phyloP scores from a whole-genome alignment of 768 basidiomycete species.

The Infundibulicybe gibba region DNA sequence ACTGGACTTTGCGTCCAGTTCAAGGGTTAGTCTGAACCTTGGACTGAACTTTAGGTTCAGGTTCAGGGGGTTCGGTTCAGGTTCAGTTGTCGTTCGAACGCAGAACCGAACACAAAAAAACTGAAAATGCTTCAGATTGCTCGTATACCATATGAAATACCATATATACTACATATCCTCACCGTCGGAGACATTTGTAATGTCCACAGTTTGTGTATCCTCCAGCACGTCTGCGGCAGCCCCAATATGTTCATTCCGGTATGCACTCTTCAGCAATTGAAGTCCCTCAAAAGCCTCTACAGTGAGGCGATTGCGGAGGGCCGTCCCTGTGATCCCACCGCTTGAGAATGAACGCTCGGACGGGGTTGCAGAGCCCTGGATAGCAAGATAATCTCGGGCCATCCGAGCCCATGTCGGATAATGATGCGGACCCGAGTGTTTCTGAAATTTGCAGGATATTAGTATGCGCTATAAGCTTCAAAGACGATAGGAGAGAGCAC shows the following conservation, averaged over 20 bases:
- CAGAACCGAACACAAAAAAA: too few species aligned
- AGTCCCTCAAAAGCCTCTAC: constrained; percentile 8
- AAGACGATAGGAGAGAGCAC: neutral
- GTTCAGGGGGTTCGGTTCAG: too few species aligned
- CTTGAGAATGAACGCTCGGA: constrained; percentile 26
- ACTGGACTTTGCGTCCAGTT: too few species aligned
- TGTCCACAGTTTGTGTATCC: too few species aligned
- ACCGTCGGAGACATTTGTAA: too few species aligned
- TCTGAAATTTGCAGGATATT: constrained; percentile 1
- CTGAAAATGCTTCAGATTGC: too few species aligned
- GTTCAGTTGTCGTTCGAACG: too few species aligned
- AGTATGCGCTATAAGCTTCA: neutral
- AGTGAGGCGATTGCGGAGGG: constrained; percentile 6
- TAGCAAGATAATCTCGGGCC: constrained; percentile 23
- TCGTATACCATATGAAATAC: too few species aligned
- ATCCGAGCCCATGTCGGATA: constrained; percentile 13
- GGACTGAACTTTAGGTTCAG: too few species aligned
- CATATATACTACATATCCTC: too few species aligned
- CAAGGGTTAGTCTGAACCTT: too few species aligned
- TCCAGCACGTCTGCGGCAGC: constrained; percentile 7
- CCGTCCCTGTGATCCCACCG: constrained; percentile 18
- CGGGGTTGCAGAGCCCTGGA: constrained; percentile 22
- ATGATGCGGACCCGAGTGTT: constrained; percentile 1
- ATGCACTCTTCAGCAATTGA: constrained; percentile 12
- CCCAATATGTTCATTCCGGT: constrained; percentile 7